These are phyloP conservation scores for Lunasporangiospora selenospora DNA, from an alignment of 192 early-diverging fungal genomes.

Conservation along the genomic window DNA sequence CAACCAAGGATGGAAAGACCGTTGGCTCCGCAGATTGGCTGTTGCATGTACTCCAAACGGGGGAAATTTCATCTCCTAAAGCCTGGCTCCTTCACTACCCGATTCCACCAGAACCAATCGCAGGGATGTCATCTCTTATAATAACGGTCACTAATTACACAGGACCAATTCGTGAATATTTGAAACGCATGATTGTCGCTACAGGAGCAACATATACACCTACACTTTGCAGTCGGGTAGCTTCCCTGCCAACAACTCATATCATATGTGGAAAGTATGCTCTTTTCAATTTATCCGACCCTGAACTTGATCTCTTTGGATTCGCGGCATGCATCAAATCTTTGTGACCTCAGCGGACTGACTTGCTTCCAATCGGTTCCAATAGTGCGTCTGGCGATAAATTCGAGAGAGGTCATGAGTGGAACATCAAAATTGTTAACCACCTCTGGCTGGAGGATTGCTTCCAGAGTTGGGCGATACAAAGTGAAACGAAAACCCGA, in stretches of 20 bases:
- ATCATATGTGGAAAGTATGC: constrained; percentile 71
- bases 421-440: constrained; percentile 77
- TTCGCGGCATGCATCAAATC: background rate
- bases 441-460: constrained; percentile 89
- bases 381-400: constrained; percentile 69
- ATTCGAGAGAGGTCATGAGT: constrained; percentile 63
- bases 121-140: constrained; percentile 56
- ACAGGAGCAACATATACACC: constrained; percentile 72
- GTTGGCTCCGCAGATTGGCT: constrained; percentile 63
- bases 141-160: constrained; percentile 78
- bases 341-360: too few relatives aligned
- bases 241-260: constrained; percentile 67
- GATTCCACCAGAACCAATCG: constrained; percentile 50
- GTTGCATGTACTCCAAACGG: constrained; percentile 49
- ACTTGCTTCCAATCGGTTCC: background rate
- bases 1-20: constrained; percentile 48
- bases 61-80: constrained; percentile 49
- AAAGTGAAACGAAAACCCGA: constrained; percentile 59
- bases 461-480: constrained; percentile 66
- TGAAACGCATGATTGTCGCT: constrained; percentile 64
- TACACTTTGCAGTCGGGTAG: constrained; percentile 52
- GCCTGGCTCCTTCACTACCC: constrained; percentile 62
- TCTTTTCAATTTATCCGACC: background rate
- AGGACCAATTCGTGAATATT: constrained; percentile 67
- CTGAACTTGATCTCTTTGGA: background rate